Percentiles rank a stretch among this genome's conserved stretches.
Evolutionary conservation across 768 basidiomycete genomes (phyloP).

Genomic region (Boletus sp.): DNA sequence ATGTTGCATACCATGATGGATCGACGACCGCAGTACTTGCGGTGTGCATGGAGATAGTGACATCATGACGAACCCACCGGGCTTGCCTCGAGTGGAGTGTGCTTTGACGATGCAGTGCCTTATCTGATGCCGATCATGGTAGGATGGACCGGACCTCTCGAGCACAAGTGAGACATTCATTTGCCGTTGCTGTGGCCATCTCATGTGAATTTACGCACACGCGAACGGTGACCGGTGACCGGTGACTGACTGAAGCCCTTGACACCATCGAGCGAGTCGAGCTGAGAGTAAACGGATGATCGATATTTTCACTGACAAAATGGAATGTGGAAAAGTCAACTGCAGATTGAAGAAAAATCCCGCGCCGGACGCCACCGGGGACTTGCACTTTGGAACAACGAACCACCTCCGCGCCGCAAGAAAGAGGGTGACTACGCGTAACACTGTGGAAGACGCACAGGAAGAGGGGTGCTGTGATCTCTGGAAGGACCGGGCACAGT

Average conservation of each 20-base stretch:
- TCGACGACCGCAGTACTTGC: not conserved
- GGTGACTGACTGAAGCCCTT: not conserved
- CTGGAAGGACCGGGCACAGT: not conserved
- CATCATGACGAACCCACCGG: too few species aligned
- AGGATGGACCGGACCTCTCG: not conserved
- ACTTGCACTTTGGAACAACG: not conserved
- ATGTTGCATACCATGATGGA: not conserved
- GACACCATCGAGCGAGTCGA: not conserved
- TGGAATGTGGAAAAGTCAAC: not conserved
- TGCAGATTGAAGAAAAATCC: not conserved
- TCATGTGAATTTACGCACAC: not conserved
- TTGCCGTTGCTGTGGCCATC: not conserved
- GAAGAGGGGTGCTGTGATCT: not conserved
- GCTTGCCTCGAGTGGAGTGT: not conserved
- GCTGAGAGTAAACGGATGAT: too few species aligned
- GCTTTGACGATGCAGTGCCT: not conserved
- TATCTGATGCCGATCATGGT: not conserved
- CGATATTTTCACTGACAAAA: not conserved
- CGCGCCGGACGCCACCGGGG: conserved; percentile 7
- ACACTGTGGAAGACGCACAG: not conserved
- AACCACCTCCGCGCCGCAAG: not conserved
- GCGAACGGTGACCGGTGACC: not conserved
- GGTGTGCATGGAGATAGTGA: not conserved
- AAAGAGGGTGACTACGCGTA: not conserved
- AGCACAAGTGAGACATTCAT: not conserved